phyloP scores from a whole-genome alignment of 768 basidiomycete species.

The Podaxis carcinomalis region DNA sequence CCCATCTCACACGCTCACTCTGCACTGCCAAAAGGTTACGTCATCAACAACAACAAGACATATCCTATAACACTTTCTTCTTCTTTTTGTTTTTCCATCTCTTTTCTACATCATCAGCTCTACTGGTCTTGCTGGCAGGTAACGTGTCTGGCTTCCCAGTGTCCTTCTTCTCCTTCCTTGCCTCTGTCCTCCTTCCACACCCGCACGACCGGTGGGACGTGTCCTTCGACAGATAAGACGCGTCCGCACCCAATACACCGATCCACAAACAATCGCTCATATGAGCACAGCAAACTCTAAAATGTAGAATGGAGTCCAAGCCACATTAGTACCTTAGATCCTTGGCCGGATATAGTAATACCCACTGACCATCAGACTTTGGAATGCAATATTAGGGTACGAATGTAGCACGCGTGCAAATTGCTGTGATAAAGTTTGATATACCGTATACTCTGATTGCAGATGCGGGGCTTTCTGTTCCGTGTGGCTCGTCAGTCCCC shows the following conservation, averaged over 20 bases:
- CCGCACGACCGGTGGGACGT: conserved; percentile 68
- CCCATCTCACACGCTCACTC: no score
- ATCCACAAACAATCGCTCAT: conserved; percentile 58
- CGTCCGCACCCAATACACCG: conserved; percentile 59
- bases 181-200: conserved; percentile 37
- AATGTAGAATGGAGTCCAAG: background rate
- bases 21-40: background rate
- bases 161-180: conserved; percentile 40
- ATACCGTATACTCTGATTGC: conserved; percentile 64
- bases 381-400: conserved; percentile 9
- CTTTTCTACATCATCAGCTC: background rate
- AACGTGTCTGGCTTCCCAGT: conserved; percentile 52
- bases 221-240: conserved; percentile 64
- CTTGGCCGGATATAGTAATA: background rate
- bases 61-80: background rate
- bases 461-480: conserved; percentile 62
- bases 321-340: background rate
- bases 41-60: conserved; percentile 5
- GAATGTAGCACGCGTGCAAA: conserved; percentile 55
- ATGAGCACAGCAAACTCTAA: conserved; percentile 51
- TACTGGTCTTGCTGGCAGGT: conserved; percentile 20
- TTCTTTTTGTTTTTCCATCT: no score
- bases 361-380: conserved; percentile 7
- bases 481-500: background rate
- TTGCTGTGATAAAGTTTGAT: conserved; percentile 63